Evolutionary conservation across 1,284 basidiomycete genomes (phyloP).

Genomic region (Ustilago nuda): DNA sequence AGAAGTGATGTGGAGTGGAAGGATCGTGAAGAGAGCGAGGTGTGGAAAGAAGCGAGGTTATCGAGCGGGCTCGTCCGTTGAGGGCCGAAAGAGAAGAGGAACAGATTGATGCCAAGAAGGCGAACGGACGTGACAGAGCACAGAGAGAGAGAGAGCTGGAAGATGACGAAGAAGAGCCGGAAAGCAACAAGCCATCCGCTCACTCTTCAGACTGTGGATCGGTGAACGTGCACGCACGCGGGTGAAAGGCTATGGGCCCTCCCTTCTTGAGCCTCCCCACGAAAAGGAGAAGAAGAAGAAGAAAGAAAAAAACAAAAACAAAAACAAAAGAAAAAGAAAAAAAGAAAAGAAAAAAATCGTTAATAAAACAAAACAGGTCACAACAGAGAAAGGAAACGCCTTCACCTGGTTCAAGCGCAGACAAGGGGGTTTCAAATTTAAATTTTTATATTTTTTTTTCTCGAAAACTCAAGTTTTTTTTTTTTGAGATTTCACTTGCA

Average conservation of each 20-base stretch:
- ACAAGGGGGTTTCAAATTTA: no score
- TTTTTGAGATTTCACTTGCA: no score
- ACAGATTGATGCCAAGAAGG: constrained; percentile 8
- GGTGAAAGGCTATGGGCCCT: neutral
- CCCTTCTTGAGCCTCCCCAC: neutral
- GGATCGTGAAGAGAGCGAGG: neutral
- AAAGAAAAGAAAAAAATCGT: no score
- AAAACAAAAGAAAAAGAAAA: neutral
- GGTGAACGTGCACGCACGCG: constrained; percentile 5
- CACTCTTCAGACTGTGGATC: neutral
- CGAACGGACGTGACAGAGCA: constrained; percentile 1
- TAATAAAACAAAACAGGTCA: neutral
- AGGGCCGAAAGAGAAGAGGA: constrained; percentile 6
- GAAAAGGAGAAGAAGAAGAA: neutral
- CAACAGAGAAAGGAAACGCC: neutral
- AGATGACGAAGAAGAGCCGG: constrained; percentile 8
- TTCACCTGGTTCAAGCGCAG: neutral
- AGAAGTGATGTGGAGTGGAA: constrained; percentile 2
- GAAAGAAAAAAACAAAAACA: neutral
- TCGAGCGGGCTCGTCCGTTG: constrained; percentile 5
- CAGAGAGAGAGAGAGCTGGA: constrained; percentile 1
- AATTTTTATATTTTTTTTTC: no score
- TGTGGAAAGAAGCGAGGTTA: neutral
- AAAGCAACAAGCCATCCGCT: neutral
- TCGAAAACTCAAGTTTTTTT: no score